These are phyloP conservation scores for Thyridium curvatum DNA, from an alignment of 2,329 filamentous ascomycete genomes.

Conservation along the genomic window DNA sequence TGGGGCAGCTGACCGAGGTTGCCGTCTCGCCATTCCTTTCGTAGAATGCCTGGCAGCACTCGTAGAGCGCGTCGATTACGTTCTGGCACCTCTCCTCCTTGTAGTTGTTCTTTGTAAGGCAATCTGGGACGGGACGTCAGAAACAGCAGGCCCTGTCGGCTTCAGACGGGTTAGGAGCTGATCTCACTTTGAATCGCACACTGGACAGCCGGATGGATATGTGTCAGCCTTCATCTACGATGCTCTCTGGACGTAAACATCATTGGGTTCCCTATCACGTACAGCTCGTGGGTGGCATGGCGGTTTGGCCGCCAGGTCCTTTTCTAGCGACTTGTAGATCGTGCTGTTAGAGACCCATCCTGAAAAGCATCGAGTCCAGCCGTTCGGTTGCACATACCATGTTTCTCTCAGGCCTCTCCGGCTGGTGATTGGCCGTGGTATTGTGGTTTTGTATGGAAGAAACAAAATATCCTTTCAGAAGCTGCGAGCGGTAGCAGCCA, in stretches of 20 bases:
- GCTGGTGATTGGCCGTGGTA: too few species aligned
- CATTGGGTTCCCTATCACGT: slow-evolving; percentile 27
- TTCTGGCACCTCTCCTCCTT: slow-evolving; percentile 76
- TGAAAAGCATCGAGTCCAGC: too few species aligned
- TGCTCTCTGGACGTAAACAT: not conserved
- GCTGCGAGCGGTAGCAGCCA: too few species aligned
- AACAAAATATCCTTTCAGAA: too few species aligned
- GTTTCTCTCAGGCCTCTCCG: not conserved
- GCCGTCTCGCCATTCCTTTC: slow-evolving; percentile 69
- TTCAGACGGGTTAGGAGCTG: not conserved
- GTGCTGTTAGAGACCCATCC: slow-evolving; percentile 3
- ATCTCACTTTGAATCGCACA: slow-evolving; percentile 84
- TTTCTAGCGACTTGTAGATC: slow-evolving; percentile 43
- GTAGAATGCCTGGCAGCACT: slow-evolving; percentile 91
- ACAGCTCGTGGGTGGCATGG: slow-evolving; percentile 83
- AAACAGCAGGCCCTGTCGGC: not conserved
- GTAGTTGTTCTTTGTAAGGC: slow-evolving; percentile 77
- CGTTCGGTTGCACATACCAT: slow-evolving; percentile 4
- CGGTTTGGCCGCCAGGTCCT: slow-evolving; percentile 67
- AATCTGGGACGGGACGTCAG: slow-evolving; percentile 48
- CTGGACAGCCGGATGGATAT: slow-evolving; percentile 29
- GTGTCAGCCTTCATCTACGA: slow-evolving; percentile 1
- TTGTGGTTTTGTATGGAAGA: too few species aligned
- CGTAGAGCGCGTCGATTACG: slow-evolving; percentile 79
- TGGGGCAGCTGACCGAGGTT: slow-evolving; percentile 77